These are phyloP conservation scores for Pueraria montana DNA, from an alignment of 306 rosid genomes.

Conservation along the genomic window DNA sequence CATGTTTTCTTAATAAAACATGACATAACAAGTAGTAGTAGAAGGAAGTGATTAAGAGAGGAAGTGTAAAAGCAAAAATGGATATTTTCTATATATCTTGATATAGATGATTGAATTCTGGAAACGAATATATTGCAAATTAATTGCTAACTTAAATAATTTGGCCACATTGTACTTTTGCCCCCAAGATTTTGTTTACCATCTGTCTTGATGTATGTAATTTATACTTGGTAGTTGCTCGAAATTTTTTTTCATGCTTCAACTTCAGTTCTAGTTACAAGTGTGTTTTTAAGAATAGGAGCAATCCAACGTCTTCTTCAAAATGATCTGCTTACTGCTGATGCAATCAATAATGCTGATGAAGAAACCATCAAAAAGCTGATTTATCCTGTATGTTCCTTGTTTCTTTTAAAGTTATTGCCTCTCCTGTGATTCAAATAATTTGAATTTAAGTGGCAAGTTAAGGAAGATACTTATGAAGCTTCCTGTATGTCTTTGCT, in stretches of 20 bases:
- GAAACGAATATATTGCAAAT: slow-evolving; percentile 22
- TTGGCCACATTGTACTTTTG: slow-evolving; percentile 16
- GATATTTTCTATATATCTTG: slow-evolving; percentile 13
- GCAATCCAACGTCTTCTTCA: slow-evolving; percentile 92
- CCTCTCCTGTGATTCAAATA: slow-evolving; percentile 16
- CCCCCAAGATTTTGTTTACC: background rate
- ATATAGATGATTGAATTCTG: slow-evolving; percentile 7
- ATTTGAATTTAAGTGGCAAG: slow-evolving; percentile 18
- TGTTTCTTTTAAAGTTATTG: slow-evolving; percentile 28
- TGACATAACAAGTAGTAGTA: slow-evolving; percentile 29
- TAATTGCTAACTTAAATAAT: slow-evolving; percentile 6
- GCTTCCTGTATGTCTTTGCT: background rate
- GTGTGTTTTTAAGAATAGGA: slow-evolving; percentile 69
- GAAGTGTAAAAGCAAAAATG: slow-evolving; percentile 1
- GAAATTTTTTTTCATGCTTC: slow-evolving; percentile 33
- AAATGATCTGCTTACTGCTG: slow-evolving; percentile 80
- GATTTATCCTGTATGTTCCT: slow-evolving; percentile 84
- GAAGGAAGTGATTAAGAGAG: slow-evolving; percentile 6
- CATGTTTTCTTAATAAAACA: background rate
- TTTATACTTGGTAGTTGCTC: slow-evolving; percentile 29
- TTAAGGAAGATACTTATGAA: slow-evolving; percentile 11
- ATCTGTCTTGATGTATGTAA: slow-evolving; percentile 29
- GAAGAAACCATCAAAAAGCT: slow-evolving; percentile 81
- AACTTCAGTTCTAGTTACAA: slow-evolving; percentile 43
- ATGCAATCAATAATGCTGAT: slow-evolving; percentile 77